Conservation (phyloP, 345 rosid genomes). For the Salix brachista region DNA sequence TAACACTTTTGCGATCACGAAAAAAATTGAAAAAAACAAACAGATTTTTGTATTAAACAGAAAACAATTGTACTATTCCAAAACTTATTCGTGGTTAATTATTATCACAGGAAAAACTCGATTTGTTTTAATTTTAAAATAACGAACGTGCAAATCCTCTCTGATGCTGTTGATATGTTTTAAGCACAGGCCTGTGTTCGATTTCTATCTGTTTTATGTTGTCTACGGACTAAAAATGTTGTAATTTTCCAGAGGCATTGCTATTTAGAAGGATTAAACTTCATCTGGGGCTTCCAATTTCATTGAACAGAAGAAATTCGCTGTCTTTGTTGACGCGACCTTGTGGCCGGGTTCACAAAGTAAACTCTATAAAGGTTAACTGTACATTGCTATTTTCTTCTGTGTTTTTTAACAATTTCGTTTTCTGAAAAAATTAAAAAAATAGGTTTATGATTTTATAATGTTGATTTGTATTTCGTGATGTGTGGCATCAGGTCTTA, state of each 20-base stretch:
- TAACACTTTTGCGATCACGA: background rate
- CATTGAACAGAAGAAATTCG: slow-evolving; percentile 27
- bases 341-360: slow-evolving; percentile 5
- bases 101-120: no score
- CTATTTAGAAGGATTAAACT: slow-evolving; percentile 30
- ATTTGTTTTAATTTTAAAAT: background rate
- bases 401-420: background rate
- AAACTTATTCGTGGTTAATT: background rate
- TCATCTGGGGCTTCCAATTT: slow-evolving; percentile 27
- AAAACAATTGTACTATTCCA: background rate
- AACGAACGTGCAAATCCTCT: background rate
- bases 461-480: background rate
- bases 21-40: background rate
- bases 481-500: slow-evolving; percentile 33
- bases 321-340: slow-evolving; percentile 10
- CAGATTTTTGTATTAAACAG: background rate
- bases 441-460: background rate
- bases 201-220: background rate
- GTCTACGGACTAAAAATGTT: background rate
- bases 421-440: background rate
- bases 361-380: slow-evolving; percentile 23
- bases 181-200: background rate
- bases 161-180: background rate
- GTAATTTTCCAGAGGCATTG: slow-evolving; percentile 31
- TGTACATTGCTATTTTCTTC: slow-evolving; percentile 1